Evolutionary conservation across 1,284 basidiomycete species (phyloP).

Genomic region (Leccinum laetum): DNA sequence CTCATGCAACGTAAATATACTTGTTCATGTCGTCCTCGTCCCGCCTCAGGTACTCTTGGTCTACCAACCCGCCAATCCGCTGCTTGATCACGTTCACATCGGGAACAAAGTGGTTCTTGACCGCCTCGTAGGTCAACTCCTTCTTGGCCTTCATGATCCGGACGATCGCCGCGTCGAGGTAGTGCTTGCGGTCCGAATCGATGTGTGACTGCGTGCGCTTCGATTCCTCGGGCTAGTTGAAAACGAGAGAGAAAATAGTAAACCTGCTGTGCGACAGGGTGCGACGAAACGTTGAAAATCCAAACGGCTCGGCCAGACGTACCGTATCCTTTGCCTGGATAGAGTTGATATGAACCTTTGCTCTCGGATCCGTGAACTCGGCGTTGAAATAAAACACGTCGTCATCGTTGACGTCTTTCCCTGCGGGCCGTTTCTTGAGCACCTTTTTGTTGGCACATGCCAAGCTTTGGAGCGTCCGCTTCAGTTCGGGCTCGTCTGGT

Average conservation of each 20-base stretch:
- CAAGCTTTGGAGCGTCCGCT: slow-evolving; percentile 88
- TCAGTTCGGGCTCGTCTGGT: slow-evolving; percentile 73
- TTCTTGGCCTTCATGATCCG: slow-evolving; percentile 94
- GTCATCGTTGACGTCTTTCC: slow-evolving; percentile 76
- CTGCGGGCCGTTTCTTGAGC: slow-evolving; percentile 77
- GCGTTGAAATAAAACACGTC: slow-evolving; percentile 83
- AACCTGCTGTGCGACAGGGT: neutral
- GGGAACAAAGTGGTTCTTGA: slow-evolving; percentile 78
- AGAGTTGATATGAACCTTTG: slow-evolving; percentile 92
- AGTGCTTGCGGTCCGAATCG: slow-evolving; percentile 83
- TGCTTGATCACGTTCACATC: slow-evolving; percentile 81
- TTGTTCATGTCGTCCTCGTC: slow-evolving; percentile 70
- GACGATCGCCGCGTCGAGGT: slow-evolving; percentile 93
- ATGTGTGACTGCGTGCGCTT: slow-evolving; percentile 83
- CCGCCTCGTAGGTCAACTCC: slow-evolving; percentile 75
- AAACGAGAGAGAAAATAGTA: neutral
- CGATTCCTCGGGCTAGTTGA: slow-evolving; percentile 78
- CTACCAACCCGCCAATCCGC: slow-evolving; percentile 80
- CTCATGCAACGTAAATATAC: slow-evolving; percentile 74
- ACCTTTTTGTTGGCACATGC: slow-evolving; percentile 92
- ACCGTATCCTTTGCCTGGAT: slow-evolving; percentile 82
- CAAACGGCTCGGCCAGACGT: neutral
- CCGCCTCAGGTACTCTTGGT: slow-evolving; percentile 83
- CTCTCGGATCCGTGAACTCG: slow-evolving; percentile 78
- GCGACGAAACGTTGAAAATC: neutral